Evolutionary conservation across 2,329 filamentous ascomycete genomes (phyloP), one percentile per base, ranked within the genome.

Genomic region (Aspergillus bombycis): DNA sequence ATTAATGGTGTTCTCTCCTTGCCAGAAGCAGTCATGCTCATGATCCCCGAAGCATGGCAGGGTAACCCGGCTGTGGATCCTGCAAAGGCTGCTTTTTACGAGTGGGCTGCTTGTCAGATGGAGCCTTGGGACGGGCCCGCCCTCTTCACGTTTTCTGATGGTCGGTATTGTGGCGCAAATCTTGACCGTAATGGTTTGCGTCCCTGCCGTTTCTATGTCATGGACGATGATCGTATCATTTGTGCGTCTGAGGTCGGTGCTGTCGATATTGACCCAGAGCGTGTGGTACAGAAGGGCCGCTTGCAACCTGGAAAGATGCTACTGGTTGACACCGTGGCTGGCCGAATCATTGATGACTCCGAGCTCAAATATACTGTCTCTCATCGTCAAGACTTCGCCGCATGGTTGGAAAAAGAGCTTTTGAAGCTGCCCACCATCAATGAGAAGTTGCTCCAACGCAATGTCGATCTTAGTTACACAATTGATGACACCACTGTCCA

Each of bases 81-180:
- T 62, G 91, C 92, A 74, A 98, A 98, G 83, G 92, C 94, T 63
- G 94, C 94, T 58, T 98, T 97, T 81, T 98, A 98, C 81, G 94
- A 98, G 79, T 98, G 94, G 93, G 94, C 94, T 73, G 94, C 93
- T 69, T 98, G 94, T 79, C 91, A 96, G 84, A 98, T 98, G 94
- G 94, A 98, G 83, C 94, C 94, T 19, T 98, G 94, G 94, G 94
- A 98, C 80, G 94, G 94, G 21, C 94, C 94, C 38, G 94, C 94
- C 61, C 88, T 98, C 36, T 98, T 98, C 84, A 97, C 94, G 8
- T 98, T 98, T 80, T 93, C 94, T 32, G 94, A 98, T 78, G 94
- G 94, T 65, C 90, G 94, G 67, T 98, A 95, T 85, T 98, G 94
- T 74, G 94, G 94, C 86, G 94, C 94, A 70, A 98, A 97, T 78